Conservation (phyloP, 2,329 filamentous ascomycete species). For the Neofusicoccum umdonicola region DNA sequence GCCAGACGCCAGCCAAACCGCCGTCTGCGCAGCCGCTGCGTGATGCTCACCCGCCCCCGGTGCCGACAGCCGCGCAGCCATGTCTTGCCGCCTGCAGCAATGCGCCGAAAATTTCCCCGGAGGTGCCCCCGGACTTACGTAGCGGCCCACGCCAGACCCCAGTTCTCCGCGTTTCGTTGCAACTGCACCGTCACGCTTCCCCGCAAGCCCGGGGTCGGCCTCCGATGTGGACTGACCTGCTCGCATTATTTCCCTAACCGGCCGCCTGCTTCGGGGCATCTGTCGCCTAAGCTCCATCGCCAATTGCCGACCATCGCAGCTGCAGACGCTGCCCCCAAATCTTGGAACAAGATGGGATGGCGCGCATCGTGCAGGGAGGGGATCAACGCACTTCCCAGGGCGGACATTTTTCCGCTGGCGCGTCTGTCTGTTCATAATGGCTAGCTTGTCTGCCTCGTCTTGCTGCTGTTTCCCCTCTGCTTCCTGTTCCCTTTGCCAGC, state of each 20-base stretch:
- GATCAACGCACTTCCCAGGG: not conserved
- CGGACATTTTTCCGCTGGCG: conserved; percentile 2
- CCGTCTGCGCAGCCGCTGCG: not conserved
- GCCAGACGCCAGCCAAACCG: not conserved
- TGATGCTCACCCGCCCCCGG: not conserved
- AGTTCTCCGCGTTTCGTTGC: conserved; percentile 9
- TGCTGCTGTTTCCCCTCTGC: not conserved
- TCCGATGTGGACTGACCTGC: conserved; percentile 3
- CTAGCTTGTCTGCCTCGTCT: not conserved
- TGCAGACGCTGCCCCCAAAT: not conserved
- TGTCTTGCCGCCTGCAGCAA: not conserved
- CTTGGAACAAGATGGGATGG: not conserved
- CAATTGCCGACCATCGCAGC: not conserved
- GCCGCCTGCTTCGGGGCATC: conserved; percentile 6
- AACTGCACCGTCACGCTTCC: not conserved
- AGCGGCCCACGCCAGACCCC: not conserved
- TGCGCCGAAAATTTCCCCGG: conserved; percentile 8
- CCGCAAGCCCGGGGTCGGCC: conserved; percentile 2
- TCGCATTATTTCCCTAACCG: not conserved
- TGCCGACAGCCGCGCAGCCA: not conserved
- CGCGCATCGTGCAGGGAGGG: not conserved
- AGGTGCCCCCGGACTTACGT: not conserved
- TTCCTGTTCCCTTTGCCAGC: not conserved
- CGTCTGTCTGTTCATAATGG: not conserved
- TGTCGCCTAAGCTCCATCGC: conserved; percentile 4